These are phyloP conservation scores for Porodaedalea pini DNA, from an alignment of 1,284 basidiomycete genomes.

Conservation along the genomic window DNA sequence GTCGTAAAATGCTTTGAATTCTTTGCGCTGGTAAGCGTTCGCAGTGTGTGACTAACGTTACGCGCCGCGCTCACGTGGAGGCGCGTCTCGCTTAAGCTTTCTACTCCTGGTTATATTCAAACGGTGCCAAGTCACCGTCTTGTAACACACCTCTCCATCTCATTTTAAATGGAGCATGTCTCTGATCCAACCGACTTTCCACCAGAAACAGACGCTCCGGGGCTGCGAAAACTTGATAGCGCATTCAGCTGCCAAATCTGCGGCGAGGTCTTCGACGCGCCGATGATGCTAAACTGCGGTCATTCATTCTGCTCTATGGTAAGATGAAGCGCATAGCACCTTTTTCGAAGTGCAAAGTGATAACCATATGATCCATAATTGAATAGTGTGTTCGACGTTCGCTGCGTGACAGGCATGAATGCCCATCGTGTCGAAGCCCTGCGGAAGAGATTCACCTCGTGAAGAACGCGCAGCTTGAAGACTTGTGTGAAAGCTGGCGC, in stretches of 20 bases:
- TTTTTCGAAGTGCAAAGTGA: too few species aligned
- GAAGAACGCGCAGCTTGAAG: slow-evolving; percentile 57
- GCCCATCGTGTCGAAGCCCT: slow-evolving; percentile 59
- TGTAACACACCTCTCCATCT: neutral
- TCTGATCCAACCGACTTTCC: slow-evolving; percentile 70
- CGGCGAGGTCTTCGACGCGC: slow-evolving; percentile 63
- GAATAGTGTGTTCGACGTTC: slow-evolving; percentile 60
- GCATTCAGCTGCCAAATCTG: slow-evolving; percentile 70
- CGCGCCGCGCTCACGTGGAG: neutral
- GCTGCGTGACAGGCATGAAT: slow-evolving; percentile 54
- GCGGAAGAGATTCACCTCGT: slow-evolving; percentile 57
- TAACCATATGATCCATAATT: too few species aligned
- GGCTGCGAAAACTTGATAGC: slow-evolving; percentile 58
- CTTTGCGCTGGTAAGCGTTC: too few species aligned
- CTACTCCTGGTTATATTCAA: neutral
- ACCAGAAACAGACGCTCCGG: slow-evolving; percentile 36
- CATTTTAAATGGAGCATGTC: slow-evolving; percentile 29
- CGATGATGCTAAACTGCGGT: slow-evolving; percentile 65
- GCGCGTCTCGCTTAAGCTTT: neutral
- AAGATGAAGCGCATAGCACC: slow-evolving; percentile 30
- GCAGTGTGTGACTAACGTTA: too few species aligned
- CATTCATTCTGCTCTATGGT: slow-evolving; percentile 78
- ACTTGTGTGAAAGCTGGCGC: slow-evolving; percentile 59
- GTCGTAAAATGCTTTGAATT: too few species aligned
- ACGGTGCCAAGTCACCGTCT: neutral